These are phyloP conservation scores for Leccinum pellstonianum DNA, from an alignment of 768 basidiomycete species.

Conservation along the genomic window DNA sequence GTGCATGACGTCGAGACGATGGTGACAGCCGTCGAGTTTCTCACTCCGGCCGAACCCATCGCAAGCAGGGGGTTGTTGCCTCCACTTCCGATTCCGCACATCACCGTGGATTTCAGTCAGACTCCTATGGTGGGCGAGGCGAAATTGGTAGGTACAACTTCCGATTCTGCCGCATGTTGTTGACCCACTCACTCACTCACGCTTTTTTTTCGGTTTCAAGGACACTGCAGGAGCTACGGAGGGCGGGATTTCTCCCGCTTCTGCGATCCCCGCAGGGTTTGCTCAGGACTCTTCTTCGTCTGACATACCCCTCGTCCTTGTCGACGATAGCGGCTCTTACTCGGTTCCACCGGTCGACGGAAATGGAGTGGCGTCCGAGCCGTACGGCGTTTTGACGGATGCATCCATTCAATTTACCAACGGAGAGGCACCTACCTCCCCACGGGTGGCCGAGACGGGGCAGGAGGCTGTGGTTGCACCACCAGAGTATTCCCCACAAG, in stretches of 20 bases:
- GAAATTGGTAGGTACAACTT: slow-evolving; percentile 14
- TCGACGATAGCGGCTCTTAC: slow-evolving; percentile 35
- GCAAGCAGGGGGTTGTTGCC: slow-evolving; percentile 5
- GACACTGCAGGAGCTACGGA: slow-evolving; percentile 25
- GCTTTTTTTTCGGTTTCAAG: slow-evolving; percentile 8
- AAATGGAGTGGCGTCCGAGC: slow-evolving; percentile 8
- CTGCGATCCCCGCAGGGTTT: background rate
- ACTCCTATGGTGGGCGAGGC: slow-evolving; percentile 33
- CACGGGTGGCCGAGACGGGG: slow-evolving; percentile 1
- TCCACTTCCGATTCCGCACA: slow-evolving; percentile 21
- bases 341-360: slow-evolving; percentile 13
- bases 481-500: background rate
- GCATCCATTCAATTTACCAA: slow-evolving; percentile 10
- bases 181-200: background rate
- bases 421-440: background rate
- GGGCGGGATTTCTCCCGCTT: slow-evolving; percentile 9
- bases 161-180: background rate
- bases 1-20: slow-evolving; percentile 20
- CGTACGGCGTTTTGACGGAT: slow-evolving; percentile 21
- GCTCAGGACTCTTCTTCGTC: slow-evolving; percentile 9
- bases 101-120: slow-evolving; percentile 12
- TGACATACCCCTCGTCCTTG: slow-evolving; percentile 32
- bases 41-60: slow-evolving; percentile 13
- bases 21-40: slow-evolving; percentile 28
- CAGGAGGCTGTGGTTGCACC: background rate